phyloP scores from a whole-genome alignment of 176 grass and related monocot genomes.

The Tillandsia fasciculata region DNA sequence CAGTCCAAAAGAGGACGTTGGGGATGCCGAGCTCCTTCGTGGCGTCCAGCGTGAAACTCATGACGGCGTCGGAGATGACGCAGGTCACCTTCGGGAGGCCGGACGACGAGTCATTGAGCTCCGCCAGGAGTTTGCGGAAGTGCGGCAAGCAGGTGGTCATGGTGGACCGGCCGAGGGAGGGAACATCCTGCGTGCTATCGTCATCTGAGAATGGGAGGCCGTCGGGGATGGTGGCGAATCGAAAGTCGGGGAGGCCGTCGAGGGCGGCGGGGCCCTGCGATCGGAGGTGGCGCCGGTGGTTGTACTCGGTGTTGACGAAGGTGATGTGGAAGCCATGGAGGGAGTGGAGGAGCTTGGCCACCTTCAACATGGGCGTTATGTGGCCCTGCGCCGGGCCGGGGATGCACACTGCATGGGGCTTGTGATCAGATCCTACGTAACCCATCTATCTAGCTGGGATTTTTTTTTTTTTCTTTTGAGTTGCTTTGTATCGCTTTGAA shows the following conservation, averaged over 20 bases:
- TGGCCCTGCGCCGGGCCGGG: no score
- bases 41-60: constrained; percentile 8
- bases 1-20: background rate
- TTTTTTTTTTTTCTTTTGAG: no score
- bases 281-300: constrained; percentile 4
- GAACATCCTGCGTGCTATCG: constrained; percentile 1
- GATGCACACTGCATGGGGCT: no score
- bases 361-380: no score
- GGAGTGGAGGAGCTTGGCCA: no score
- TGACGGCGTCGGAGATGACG: constrained; percentile 7
- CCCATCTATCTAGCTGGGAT: no score
- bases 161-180: constrained; percentile 1
- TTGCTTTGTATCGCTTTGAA: no score
- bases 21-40: constrained; percentile 2
- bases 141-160: background rate
- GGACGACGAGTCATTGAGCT: background rate
- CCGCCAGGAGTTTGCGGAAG: constrained; percentile 4
- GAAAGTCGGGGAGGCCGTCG: constrained; percentile 5
- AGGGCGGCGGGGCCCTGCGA: constrained; percentile 4
- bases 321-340: no score
- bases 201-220: constrained; percentile 9
- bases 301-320: background rate
- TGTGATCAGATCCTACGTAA: no score
- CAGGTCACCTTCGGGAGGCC: background rate
- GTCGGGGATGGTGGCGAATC: constrained; percentile 13